Evolutionary conservation across 1,284 basidiomycete genomes (phyloP).

Genomic region (Apiotrichum domesticum): DNA sequence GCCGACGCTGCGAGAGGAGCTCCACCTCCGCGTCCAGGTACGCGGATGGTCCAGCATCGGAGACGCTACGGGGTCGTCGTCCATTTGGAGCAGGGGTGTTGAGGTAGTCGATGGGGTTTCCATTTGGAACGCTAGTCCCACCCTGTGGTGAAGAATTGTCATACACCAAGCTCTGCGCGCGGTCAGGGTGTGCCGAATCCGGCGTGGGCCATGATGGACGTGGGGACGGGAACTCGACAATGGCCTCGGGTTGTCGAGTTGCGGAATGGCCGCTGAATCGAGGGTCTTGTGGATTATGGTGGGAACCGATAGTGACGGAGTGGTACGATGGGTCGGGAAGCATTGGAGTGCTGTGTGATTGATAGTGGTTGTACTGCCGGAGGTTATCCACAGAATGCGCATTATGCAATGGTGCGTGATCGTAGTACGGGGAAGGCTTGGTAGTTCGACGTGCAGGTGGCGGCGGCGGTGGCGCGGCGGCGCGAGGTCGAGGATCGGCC

Average conservation of each 20-base stretch:
- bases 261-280: not conserved
- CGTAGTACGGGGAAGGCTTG: no score
- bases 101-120: not conserved
- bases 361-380: not conserved
- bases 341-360: not conserved
- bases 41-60: not conserved
- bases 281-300: not conserved
- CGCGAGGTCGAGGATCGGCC: no score
- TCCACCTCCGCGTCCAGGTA: not conserved
- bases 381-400: no score
- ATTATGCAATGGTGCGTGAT: no score
- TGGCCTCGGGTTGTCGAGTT: not conserved
- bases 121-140: not conserved
- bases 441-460: no score
- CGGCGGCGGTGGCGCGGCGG: no score
- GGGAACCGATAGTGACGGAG: not conserved
- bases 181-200: not conserved
- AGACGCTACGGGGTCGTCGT: not conserved
- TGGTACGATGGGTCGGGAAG: not conserved
- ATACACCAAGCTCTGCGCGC: not conserved
- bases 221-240: slow-evolving; percentile 12
- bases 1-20: no score
- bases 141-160: not conserved
- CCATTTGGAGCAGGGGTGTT: not conserved
- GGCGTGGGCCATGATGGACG: slow-evolving; percentile 10